Evolutionary conservation across 768 basidiomycete species (phyloP), one percentile per base, ranked within the genome.

Genomic region (Naganishia onofrii): DNA sequence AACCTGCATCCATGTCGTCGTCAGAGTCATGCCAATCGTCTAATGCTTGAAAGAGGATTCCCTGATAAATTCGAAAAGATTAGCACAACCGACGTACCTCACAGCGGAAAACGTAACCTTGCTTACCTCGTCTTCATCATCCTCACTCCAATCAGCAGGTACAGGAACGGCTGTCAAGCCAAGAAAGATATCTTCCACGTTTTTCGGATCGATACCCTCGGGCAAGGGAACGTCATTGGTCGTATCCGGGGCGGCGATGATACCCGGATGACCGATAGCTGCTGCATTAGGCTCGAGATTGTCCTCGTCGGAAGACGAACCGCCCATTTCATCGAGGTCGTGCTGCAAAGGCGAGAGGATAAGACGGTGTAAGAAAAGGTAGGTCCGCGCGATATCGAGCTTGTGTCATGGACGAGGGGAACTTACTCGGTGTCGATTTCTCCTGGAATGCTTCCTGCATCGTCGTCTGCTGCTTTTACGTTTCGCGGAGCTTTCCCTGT

Each of bases 181-280:
- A 17, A 72, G 44, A 31, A 72, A 67, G 13, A 67, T 46, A 53
- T 72, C 71, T 53, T 72, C 71, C 26, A 72, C 71, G 36, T 72
- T 69, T 23, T 48, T 65, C 19, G 71, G 71, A 38, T 72, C 71
- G 26, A 72, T 67, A 21, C 71, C 71, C 28, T 72, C 67, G 9
- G 71, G 71, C 17, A 72, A 55, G 19, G 67, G 71, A 4, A 56
- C 58, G 13, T 72, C 71, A 19, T 72, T 67, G 12, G 21, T 65
- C 53, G 21, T 26, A 60, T 52, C 46, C 44, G 69, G 60, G 5
- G 17, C 51, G 42, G 54, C 51, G 34, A 54, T 54, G 19, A 57
- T 34, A 28, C 67, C 55, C 42, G 53, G 66, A 19, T 42, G 60
- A 31, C 17, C 26, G 34, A 54, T 17, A 57, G 46, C 28, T 29